Evolutionary conservation across 768 basidiomycete genomes (phyloP).

Genomic region (Boletus vinaceobasis): DNA sequence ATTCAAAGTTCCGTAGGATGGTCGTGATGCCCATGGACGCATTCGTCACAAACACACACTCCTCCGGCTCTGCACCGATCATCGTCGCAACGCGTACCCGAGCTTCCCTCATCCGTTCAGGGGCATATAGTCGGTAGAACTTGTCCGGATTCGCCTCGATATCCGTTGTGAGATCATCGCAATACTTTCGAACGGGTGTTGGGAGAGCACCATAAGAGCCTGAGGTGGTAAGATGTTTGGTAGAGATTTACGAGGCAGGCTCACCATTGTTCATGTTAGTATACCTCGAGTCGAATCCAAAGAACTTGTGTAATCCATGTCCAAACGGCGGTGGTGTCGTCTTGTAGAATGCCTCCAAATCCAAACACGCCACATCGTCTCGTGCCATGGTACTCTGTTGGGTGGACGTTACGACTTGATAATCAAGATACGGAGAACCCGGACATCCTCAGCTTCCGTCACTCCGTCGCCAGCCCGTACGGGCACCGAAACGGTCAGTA

Average conservation of each 20-base stretch:
- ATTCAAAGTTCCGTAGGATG: conserved; percentile 59
- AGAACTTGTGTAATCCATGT: conserved; percentile 38
- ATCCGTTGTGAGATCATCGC: background rate
- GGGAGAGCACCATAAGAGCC: conserved; percentile 49
- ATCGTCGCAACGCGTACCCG: conserved; percentile 41
- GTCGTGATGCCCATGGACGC: conserved; percentile 43
- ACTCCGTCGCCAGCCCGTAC: background rate
- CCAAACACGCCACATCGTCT: background rate
- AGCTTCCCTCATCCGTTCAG: conserved; percentile 26
- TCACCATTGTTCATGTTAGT: background rate
- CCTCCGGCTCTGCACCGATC: conserved; percentile 46
- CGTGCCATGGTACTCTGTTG: background rate
- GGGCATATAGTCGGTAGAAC: conserved; percentile 37
- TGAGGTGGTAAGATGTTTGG: background rate
- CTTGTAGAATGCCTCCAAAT: background rate
- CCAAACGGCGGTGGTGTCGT: conserved; percentile 43
- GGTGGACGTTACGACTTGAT: background rate
- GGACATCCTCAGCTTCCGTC: background rate
- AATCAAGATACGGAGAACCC: background rate
- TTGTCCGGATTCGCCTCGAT: conserved; percentile 49
- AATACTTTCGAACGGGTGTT: conserved; percentile 13
- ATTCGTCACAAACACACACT: conserved; percentile 39
- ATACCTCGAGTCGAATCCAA: background rate
- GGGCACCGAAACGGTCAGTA: background rate
- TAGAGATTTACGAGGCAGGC: background rate